A percentile compares a stretch with the other conserved stretches of the same genome.
These are phyloP conservation scores for Xylaria sp. DNA, from an alignment of 2,329 filamentous ascomycete species.

Conservation along the genomic window DNA sequence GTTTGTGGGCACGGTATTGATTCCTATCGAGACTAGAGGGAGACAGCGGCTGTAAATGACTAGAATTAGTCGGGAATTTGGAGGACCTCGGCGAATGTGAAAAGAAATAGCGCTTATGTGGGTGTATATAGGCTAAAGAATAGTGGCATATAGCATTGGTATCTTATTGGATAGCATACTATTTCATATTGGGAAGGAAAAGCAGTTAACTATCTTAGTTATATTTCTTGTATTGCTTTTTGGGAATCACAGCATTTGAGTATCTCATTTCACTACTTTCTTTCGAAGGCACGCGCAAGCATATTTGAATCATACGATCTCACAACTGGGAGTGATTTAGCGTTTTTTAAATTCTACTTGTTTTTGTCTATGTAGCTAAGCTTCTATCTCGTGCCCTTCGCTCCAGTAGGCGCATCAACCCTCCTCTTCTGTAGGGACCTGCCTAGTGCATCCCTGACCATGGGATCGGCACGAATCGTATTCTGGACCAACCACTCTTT, in stretches of 20 bases:
- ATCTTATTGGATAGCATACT: conserved; percentile 7
- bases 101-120: conserved; percentile 1
- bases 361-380: neutral
- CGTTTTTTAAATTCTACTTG: neutral
- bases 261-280: neutral
- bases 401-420: conserved; percentile 70
- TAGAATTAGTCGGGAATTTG: neutral
- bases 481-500: conserved; percentile 91
- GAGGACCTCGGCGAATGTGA: neutral
- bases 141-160: neutral
- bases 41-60: conserved; percentile 63
- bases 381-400: conserved; percentile 61
- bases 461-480: conserved; percentile 80
- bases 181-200: neutral
- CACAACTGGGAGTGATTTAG: neutral
- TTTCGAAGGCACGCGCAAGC: neutral
- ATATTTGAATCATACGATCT: neutral
- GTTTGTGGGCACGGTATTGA: conserved; percentile 68
- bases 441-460: conserved; percentile 83
- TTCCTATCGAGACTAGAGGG: conserved; percentile 72
- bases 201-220: neutral
- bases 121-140: conserved; percentile 20
- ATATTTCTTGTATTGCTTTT: neutral
- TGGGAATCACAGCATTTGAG: neutral
- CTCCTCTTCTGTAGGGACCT: conserved; percentile 72